Base-by-base conservation (phyloP, 306 rosid species). In the Cicer arietinum region DNA sequence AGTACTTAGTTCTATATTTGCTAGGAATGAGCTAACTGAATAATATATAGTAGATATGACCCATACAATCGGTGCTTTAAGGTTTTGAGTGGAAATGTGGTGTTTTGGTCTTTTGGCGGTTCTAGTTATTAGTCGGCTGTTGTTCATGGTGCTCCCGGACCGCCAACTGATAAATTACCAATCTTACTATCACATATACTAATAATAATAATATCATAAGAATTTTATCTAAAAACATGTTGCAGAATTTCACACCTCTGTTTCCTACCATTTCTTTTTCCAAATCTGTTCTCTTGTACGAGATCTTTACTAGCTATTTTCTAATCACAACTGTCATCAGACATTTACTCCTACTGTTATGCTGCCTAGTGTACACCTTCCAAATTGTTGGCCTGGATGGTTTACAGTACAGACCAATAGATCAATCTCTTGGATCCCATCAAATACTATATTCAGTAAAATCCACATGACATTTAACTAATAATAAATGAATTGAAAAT, bases 341-440 rank as follows among this genome's bases (percentile, higher is more conserved):
- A 10, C 7, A n/a, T 39, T 62, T 62, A 39, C 68, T 39, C 68
- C 22, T 8, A 7, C 47, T 62, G 20, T 62, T 62, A 39, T 62
- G 68, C 68, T 8, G 48, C 48, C 13, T 62, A 8, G 48, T 63
- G 42, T 63, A 14, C 65, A 63, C 30, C 48, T 63, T 63, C 69
- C 48, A n/a, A 39, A 40, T 41, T 16, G 52, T 39, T 64, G 37
- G 51, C 50, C 35, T 5, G 37, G 30, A 37, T 42, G 70, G 37
- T 44, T 42, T 16, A 5, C 20, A 52, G 37, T 44, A 5, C 20
- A 42, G 16, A 64, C 39, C 70, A 42, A 42, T 42, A 43, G 50
- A 64, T 5, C 37, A 64, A 14, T 64, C 35, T 16, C 6, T 42
- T 2, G 8, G 70, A 64, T 64, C 52, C 51, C n/a, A 5, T 9